Evolutionary conservation across 257 asterid genomes (phyloP), one percentile per base, ranked within the genome.

Genomic region (Marsdenia floribunda): DNA sequence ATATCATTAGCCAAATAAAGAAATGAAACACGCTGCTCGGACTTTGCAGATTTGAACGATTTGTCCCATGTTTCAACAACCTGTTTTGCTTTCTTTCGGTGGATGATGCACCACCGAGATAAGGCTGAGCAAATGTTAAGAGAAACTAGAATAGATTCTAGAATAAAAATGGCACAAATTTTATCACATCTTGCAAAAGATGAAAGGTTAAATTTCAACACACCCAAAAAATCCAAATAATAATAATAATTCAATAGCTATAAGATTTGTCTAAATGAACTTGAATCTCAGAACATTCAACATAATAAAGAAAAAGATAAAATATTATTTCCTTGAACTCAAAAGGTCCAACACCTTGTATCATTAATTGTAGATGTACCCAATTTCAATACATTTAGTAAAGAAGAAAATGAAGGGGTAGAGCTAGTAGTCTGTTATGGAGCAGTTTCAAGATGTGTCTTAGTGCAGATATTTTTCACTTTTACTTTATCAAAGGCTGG

Each of bases 21-120:
- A 66, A 92, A 86, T 44, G 98, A 83, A 83, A 95, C 92, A 55
- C 87, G 91, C 76, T 90, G 98, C 77, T 89, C 97, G 49, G 84
- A 80, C 64, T 78, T 88, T 37, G 96, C 97, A 70, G 96, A 77
- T 83, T 86, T 90, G 86, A 92, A 92, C 67, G 83, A 59, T 33
- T 83, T 87, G 42, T 90, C 96, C 99, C 99, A 95, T 75, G 90
- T 90, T 81, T 92, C 98, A 82, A 95, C 98, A 40, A 90, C 89
- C 83, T 83, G 93, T 88, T 87, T 92, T 73, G 97, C 97, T 90
- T 76, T 95, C 84, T 85, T 92, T 75, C 98, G 93, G 82, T 88
- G 84, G 57, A 89, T 79, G 78, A 90, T 75, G 78, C 99, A 95
- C 99, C 96, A 92, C 46, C 84, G 85, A n/a, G 99, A 95, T 80